These are phyloP conservation scores for Eremochloa ophiuroides DNA, from an alignment of 176 grass and related monocot genomes.

Conservation along the genomic window DNA sequence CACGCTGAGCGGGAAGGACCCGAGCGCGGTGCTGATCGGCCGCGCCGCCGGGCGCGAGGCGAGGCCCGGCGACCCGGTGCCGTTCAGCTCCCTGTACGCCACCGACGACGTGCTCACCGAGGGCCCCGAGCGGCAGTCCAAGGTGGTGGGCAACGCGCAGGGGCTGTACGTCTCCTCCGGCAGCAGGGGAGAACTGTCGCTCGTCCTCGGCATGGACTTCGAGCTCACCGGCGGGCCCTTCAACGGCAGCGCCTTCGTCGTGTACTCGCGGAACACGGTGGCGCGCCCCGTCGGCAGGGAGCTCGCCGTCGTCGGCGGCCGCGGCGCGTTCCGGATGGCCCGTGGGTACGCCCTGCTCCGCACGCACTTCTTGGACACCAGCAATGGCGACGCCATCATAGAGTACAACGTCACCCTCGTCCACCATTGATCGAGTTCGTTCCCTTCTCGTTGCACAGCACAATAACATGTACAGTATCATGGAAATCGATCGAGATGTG, in stretches of 20 bases:
- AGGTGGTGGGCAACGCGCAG: constrained; percentile 42
- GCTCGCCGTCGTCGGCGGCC: constrained; percentile 55
- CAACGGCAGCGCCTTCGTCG: constrained; percentile 54
- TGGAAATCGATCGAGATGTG: not conserved
- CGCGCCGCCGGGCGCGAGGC: not conserved
- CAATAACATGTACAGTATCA: not conserved
- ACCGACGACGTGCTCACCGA: constrained; percentile 40
- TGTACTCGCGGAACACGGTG: constrained; percentile 40
- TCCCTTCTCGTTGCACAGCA: not conserved
- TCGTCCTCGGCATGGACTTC: constrained; percentile 45
- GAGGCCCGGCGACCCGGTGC: not conserved
- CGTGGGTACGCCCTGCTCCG: constrained; percentile 27
- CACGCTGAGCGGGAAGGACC: constrained; percentile 35
- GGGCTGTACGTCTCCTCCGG: constrained; percentile 12
- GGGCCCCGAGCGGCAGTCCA: constrained; percentile 30
- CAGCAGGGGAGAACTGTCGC: not conserved
- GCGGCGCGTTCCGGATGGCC: constrained; percentile 48
- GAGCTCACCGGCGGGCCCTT: constrained; percentile 39
- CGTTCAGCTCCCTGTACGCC: constrained; percentile 28
- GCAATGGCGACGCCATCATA: constrained; percentile 39
- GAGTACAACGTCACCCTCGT: constrained; percentile 52
- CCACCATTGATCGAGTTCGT: not conserved
- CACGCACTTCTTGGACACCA: constrained; percentile 3
- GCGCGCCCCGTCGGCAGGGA: not conserved
- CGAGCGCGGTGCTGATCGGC: constrained; percentile 18